These are phyloP conservation scores for Phylloporus sp. DNA, from an alignment of 768 basidiomycete genomes.

Conservation along the genomic window DNA sequence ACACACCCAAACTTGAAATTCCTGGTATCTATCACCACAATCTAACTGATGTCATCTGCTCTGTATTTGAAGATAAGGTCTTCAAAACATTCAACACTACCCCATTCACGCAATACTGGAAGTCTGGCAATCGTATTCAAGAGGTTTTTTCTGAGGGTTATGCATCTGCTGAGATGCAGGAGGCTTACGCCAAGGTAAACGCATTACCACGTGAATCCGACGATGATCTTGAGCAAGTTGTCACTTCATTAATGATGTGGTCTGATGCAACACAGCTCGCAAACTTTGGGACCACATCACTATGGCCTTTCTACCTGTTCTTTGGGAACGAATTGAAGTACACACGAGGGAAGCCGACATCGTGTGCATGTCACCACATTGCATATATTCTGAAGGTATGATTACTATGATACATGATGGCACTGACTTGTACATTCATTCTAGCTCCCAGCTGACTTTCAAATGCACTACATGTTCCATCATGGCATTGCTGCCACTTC, in stretches of 20 bases:
- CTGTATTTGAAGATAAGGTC: background rate
- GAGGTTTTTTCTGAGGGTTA: background rate
- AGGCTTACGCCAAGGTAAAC: background rate
- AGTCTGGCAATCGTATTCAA: background rate
- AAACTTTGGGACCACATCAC: conserved; percentile 4
- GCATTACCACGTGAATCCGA: background rate
- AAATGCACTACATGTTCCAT: no score
- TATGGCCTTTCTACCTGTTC: conserved; percentile 16
- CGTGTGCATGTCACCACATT: conserved; percentile 5
- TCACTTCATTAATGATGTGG: background rate
- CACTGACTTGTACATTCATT: background rate
- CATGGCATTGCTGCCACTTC: background rate
- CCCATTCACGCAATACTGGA: no score
- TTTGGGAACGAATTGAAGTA: conserved; percentile 15
- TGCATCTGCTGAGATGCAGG: conserved; percentile 1
- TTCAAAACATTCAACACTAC: background rate
- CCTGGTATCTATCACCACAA: background rate
- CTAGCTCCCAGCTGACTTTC: background rate
- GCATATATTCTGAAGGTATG: conserved; percentile 8
- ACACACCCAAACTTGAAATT: no score
- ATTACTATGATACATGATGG: background rate
- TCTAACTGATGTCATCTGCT: background rate
- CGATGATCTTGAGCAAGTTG: no score
- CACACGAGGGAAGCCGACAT: conserved; percentile 1
- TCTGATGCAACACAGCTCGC: conserved; percentile 23